phyloP scores from a whole-genome alignment of 306 rosid species.

The Cucurbita pepo region DNA sequence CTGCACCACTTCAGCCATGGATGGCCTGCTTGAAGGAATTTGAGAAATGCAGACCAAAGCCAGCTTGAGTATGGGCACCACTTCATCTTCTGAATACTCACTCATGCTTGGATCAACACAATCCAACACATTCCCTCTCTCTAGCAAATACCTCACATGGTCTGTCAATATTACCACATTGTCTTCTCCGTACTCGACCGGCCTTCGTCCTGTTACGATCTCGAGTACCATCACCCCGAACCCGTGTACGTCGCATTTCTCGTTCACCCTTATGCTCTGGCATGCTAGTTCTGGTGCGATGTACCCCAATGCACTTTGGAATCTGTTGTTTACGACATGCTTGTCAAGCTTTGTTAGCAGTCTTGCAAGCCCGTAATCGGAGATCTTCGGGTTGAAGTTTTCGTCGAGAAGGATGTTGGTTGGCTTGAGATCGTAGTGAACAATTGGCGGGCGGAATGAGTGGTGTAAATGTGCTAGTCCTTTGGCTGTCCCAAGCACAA shows the following conservation, averaged over 20 bases:
- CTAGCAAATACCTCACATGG: constrained; percentile 47
- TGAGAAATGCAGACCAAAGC: constrained; percentile 61
- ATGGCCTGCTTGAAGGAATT: constrained; percentile 57
- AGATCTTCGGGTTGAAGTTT: constrained; percentile 38
- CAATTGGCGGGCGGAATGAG: constrained; percentile 41
- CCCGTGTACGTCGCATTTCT: constrained; percentile 53
- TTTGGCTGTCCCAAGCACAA: constrained; percentile 52
- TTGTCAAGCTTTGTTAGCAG: constrained; percentile 37
- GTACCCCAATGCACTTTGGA: constrained; percentile 53
- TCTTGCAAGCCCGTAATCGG: constrained; percentile 45
- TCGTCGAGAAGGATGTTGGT: constrained; percentile 47
- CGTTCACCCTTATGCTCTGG: constrained; percentile 53
- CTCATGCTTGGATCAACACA: constrained; percentile 46
- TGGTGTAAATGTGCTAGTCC: constrained; percentile 58
- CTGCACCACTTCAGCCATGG: constrained; percentile 65
- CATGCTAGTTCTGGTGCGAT: constrained; percentile 59
- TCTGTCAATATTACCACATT: constrained; percentile 45
- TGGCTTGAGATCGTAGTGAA: constrained; percentile 57
- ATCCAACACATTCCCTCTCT: constrained; percentile 50
- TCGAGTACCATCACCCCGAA: constrained; percentile 60
- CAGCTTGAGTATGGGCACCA: constrained; percentile 43
- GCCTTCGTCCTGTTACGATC: constrained; percentile 56
- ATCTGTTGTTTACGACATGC: constrained; percentile 43
- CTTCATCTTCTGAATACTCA: constrained; percentile 46
- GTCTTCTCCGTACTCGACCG: constrained; percentile 58